Evolutionary conservation across 805 yeast species (phyloP).

Genomic region (Blastobotrys chiropterorum): DNA sequence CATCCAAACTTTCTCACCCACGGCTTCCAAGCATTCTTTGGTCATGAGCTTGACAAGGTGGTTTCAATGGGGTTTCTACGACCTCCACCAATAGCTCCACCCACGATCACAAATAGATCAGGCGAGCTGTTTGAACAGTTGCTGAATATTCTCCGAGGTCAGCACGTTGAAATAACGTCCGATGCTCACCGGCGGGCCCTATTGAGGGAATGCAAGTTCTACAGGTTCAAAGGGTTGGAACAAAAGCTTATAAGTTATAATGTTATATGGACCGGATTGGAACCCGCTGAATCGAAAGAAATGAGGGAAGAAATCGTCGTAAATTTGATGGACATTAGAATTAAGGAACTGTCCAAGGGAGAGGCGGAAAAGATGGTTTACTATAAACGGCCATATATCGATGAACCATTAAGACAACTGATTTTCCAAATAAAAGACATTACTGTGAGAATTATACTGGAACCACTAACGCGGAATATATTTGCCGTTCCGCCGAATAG

Average conservation of each 20-base stretch:
- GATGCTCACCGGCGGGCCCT: constrained; percentile 53
- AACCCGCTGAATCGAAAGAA: neutral
- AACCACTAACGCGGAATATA: neutral
- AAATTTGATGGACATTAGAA: constrained; percentile 39
- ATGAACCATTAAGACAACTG: constrained; percentile 34
- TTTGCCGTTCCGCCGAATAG: neutral
- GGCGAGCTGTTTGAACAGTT: constrained; percentile 50
- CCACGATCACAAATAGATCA: constrained; percentile 46
- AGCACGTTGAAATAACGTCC: constrained; percentile 39
- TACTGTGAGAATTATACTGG: neutral
- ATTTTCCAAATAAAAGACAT: constrained; percentile 33
- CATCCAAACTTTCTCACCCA: constrained; percentile 71
- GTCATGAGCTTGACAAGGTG: neutral
- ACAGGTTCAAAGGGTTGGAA: constrained; percentile 67
- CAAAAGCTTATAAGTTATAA: constrained; percentile 55
- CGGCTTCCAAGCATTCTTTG: constrained; percentile 46
- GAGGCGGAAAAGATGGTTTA: constrained; percentile 20
- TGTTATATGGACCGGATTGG: constrained; percentile 10
- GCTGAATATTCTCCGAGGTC: constrained; percentile 51
- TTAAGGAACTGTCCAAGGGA: constrained; percentile 10
- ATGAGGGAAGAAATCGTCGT: constrained; percentile 51
- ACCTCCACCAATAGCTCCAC: constrained; percentile 73
- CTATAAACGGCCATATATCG: constrained; percentile 45
- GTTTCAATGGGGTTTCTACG: constrained; percentile 43
- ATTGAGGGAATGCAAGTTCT: constrained; percentile 67